Base-by-base conservation (phyloP, 164 flowering plant genomes). In the Sextonia rubra region DNA sequence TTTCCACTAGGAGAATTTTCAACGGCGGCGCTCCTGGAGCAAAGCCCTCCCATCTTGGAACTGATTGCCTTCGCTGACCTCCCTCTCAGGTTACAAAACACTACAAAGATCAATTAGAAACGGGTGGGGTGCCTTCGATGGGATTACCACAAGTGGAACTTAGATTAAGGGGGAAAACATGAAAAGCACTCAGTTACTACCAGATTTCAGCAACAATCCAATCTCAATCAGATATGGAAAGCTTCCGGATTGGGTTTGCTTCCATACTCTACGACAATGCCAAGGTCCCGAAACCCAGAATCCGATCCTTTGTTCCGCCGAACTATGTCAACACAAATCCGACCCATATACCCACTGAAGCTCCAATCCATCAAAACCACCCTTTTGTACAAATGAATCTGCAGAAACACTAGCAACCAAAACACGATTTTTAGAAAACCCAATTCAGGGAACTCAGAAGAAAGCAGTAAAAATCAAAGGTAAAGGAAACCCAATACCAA, bases 41-140 rank as follows among this genome's bases (percentile, higher is more conserved):
- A 93, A 78, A 93, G 68, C 73, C 98, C 94, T 61, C 98, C 98
- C 98, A 93, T 93, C 55, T 61, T 72, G 69, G 26, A 20, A 49
- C 76, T 23, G 23, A 71, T 62, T 30, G 12, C 17, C 48, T 71
- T 15, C 17, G n/a, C 20, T 26, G 5, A 29, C 64, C 6, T 60
- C 12, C 26, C 22, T 56, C 61, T 25, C 29, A 26, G 12, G 44
- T 26, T 27, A 14, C 27, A 58, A 58, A 18, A 23, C 61, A 58
- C n/a, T 18, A 58, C 8, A 58, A 58, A 18, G 61, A 58, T 58
- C 44, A 37, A 7, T 37, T 37, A 37, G 44, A 37, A 37, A 37
- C 8, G 44, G 44, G 44, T 9, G n/a, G 11, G 49, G 49, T 47
- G 58, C 64, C 12, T 22, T 30, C 6, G 32, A 37, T 26, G n/a